Evolutionary conservation across 2,329 filamentous ascomycete genomes (phyloP).

Genomic region (Penicillium capsulatum): DNA sequence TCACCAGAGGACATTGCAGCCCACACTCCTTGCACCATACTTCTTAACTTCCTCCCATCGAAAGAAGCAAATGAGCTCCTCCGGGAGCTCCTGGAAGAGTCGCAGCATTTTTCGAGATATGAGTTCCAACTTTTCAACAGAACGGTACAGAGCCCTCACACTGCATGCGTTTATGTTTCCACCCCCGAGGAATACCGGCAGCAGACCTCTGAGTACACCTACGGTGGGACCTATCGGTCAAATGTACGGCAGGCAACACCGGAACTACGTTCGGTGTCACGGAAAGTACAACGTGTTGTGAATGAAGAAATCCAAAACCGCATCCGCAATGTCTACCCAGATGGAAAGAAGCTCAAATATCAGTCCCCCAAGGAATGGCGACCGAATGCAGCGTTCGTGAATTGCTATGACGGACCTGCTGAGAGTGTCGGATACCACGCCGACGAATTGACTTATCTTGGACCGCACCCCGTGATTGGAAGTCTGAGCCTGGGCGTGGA

Average conservation of each 20-base stretch:
- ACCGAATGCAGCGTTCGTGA: constrained; percentile 89
- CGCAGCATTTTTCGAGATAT: constrained; percentile 63
- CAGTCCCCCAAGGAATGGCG: constrained; percentile 71
- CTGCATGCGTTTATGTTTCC: constrained; percentile 76
- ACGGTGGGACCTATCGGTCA: constrained; percentile 72
- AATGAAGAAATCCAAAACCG: constrained; percentile 71
- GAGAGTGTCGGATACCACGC: constrained; percentile 89
- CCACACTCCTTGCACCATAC: constrained; percentile 84
- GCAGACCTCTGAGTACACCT: constrained; percentile 77
- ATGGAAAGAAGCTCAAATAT: constrained; percentile 67
- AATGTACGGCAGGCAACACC: constrained; percentile 75
- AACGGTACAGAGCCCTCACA: constrained; percentile 80
- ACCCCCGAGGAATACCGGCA: constrained; percentile 62
- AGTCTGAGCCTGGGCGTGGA: constrained; percentile 86
- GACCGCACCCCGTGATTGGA: constrained; percentile 81
- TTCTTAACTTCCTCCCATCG: constrained; percentile 80
- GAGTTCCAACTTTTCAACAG: constrained; percentile 86
- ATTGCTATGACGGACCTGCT: constrained; percentile 79
- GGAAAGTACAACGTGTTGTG: constrained; percentile 67
- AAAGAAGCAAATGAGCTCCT: constrained; percentile 71
- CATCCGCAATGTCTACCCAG: constrained; percentile 64
- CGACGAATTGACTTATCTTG: constrained; percentile 89
- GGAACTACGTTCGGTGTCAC: constrained; percentile 65
- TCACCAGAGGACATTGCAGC: constrained; percentile 73
- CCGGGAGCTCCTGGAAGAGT: constrained; percentile 69